These are phyloP conservation scores for Colletotrichum shisoi DNA, from an alignment of 2,329 filamentous ascomycete genomes.

Conservation along the genomic window DNA sequence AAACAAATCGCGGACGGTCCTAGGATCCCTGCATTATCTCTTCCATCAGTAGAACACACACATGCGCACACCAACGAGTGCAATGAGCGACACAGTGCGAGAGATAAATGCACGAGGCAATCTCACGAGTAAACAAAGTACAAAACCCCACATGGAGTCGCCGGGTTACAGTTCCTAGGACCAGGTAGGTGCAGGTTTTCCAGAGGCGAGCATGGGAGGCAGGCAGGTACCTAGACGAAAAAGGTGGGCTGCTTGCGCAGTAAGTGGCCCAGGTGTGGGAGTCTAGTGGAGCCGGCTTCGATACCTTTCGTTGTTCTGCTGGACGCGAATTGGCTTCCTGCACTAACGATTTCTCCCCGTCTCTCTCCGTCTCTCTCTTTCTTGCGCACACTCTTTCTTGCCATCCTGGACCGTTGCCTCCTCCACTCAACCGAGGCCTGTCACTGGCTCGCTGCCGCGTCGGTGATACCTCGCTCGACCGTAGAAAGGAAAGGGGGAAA, in stretches of 20 bases:
- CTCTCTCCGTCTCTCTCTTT: conserved; percentile 1
- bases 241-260: conserved; percentile 8
- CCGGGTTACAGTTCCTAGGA: conserved; percentile 34
- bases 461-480: conserved; percentile 37
- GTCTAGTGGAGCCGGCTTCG: conserved; percentile 4
- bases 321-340: conserved; percentile 20
- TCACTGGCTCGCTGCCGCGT: conserved; percentile 33
- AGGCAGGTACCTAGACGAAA: conserved; percentile 11
- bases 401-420: not conserved
- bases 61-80: conserved; percentile 1
- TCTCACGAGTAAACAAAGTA: conserved; percentile 38
- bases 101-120: conserved; percentile 15
- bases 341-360: conserved; percentile 4
- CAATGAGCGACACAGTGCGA: conserved; percentile 33
- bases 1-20: conserved; percentile 24
- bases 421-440: conserved; percentile 20
- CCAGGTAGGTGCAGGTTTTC: conserved; percentile 37
- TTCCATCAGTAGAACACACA: not conserved
- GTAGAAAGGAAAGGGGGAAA: conserved; percentile 7
- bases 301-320: conserved; percentile 10
- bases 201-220: conserved; percentile 25
- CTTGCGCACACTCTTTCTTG: not conserved
- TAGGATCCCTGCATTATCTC: conserved; percentile 18
- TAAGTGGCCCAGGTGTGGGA: conserved; percentile 27
- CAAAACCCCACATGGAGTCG: conserved; percentile 34